These are phyloP conservation scores for Exophiala oligosperma DNA, from an alignment of 2,329 filamentous ascomycete species.

Conservation along the genomic window DNA sequence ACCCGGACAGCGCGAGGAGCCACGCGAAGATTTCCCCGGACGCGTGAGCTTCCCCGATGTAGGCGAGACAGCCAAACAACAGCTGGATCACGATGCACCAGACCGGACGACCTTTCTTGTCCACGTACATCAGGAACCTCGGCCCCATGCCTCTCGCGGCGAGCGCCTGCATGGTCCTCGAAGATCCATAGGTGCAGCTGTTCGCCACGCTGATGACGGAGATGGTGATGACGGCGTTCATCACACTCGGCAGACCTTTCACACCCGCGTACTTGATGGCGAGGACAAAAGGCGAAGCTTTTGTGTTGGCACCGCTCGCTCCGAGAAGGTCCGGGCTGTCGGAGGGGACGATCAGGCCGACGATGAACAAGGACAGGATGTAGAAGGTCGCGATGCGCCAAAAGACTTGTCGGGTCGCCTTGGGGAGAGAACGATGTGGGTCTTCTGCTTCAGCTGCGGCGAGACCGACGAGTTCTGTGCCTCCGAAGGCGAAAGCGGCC, in stretches of 20 bases:
- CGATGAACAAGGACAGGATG: constrained; percentile 74
- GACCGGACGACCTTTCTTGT: constrained; percentile 76
- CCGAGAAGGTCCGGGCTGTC: constrained; percentile 64
- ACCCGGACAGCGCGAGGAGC: constrained; percentile 75
- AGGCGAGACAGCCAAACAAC: constrained; percentile 70
- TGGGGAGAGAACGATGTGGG: constrained; percentile 71
- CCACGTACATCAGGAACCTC: constrained; percentile 73
- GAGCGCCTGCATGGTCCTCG: constrained; percentile 82
- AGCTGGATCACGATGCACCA: constrained; percentile 69
- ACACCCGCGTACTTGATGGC: constrained; percentile 85
- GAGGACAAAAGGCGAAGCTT: constrained; percentile 89
- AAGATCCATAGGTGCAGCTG: constrained; percentile 87
- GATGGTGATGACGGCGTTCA: constrained; percentile 91
- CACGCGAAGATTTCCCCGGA: constrained; percentile 63
- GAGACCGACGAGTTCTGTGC: constrained; percentile 63
- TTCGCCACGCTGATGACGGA: constrained; percentile 90
- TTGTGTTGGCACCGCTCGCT: constrained; percentile 62
- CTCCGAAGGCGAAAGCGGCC: constrained; percentile 63
- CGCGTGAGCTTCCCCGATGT: constrained; percentile 63
- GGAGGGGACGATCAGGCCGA: constrained; percentile 75
- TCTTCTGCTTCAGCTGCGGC: constrained; percentile 61
- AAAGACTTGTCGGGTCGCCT: constrained; percentile 87
- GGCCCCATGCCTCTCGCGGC: constrained; percentile 86
- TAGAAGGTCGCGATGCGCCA: constrained; percentile 94
- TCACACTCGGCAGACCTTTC: constrained; percentile 75